Conservation (phyloP, 2,329 filamentous ascomycete species). For the Colletotrichum cuscutae region DNA sequence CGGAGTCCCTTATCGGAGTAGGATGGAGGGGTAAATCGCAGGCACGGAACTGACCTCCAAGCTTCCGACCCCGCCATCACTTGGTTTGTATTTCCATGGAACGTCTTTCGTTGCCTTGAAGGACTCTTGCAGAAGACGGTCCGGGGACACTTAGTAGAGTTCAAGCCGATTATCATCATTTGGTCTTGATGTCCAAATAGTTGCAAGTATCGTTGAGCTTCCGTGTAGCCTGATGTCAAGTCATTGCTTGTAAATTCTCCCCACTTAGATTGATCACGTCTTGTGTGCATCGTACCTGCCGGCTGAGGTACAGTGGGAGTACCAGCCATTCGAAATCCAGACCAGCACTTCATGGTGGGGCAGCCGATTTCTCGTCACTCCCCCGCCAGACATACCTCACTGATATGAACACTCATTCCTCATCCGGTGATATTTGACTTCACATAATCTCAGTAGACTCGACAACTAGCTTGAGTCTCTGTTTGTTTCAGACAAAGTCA, state of each 20-base stretch:
- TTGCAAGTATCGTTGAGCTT: neutral
- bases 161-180: neutral
- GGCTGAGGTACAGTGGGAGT: neutral
- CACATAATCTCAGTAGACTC: neutral
- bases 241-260: neutral
- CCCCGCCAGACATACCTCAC: neutral
- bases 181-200: neutral
- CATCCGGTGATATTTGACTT: neutral
- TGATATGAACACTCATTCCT: neutral
- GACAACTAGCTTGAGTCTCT: neutral
- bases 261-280: conserved; percentile 5
- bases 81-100: neutral
- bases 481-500: neutral
- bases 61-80: neutral
- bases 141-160: neutral
- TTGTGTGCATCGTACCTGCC: neutral
- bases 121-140: neutral
- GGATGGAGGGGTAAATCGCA: neutral
- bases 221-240: neutral
- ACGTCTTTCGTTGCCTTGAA: neutral
- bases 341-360: conserved; percentile 2
- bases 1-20: neutral
- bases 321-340: neutral
- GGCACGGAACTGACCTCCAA: neutral
- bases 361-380: conserved; percentile 7